Percentiles rank a stretch among this genome's conserved stretches.
phyloP scores from a whole-genome alignment of 2,329 filamentous ascomycete species.

The Torrubiella hemipterigena region DNA sequence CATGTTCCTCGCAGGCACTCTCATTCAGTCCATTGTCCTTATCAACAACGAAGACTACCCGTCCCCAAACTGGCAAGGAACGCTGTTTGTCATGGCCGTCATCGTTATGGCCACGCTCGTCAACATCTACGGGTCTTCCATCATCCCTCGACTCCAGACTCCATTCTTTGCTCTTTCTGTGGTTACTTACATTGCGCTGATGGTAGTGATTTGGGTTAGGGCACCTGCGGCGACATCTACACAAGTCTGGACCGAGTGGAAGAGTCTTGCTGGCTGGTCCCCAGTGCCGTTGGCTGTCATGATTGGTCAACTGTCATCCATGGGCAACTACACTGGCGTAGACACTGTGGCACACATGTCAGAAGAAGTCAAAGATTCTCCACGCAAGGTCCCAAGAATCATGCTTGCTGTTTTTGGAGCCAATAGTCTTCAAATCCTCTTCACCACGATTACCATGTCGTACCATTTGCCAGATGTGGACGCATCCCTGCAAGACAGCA shows the following conservation, averaged over 20 bases:
- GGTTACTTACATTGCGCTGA: constrained; percentile 5
- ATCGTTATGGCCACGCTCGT: constrained; percentile 1
- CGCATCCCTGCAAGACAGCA: constrained; percentile 1
- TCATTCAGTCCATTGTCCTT: constrained; percentile 7
- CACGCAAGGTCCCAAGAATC: constrained; percentile 5
- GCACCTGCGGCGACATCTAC: constrained; percentile 5
- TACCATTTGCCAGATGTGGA: constrained; percentile 6
- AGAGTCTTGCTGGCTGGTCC: constrained; percentile 6
- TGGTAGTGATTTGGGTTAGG: constrained; percentile 8
- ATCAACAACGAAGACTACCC: constrained; percentile 6
- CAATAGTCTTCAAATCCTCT: constrained; percentile 1
- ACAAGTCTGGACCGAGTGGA: constrained; percentile 7
- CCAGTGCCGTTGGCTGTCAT: constrained; percentile 6
- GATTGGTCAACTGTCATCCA: constrained; percentile 8
- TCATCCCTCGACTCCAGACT: constrained; percentile 8
- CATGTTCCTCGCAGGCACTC: constrained; percentile 6
- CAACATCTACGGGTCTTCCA: constrained; percentile 5
- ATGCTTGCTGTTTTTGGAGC: constrained; percentile 2
- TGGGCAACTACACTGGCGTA: constrained; percentile 4
- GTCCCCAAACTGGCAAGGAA: constrained; percentile 6
- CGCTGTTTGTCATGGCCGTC: constrained; percentile 6
- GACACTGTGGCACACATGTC: constrained; percentile 8
- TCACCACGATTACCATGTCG: constrained; percentile 4
- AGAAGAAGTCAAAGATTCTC: constrained; percentile 8
- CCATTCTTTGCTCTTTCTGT: constrained; percentile 8